phyloP scores from a whole-genome alignment of 129 eudicot species.

The Silybum marianum region DNA sequence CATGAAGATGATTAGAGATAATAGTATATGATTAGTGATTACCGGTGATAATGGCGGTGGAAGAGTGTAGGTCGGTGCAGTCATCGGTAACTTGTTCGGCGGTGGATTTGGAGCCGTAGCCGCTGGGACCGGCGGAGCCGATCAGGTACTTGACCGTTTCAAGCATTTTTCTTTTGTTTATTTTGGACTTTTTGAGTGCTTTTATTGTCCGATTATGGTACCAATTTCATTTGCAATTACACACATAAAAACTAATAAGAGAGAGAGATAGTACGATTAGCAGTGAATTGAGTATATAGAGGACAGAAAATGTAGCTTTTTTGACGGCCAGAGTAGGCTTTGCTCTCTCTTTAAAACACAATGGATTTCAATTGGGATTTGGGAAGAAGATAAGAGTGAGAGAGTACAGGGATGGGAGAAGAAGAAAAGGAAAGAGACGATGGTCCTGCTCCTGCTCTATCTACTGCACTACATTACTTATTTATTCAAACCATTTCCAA shows the following conservation, averaged over 20 bases:
- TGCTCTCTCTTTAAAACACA: neutral
- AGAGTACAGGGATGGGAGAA: conserved; percentile 1
- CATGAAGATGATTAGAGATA: conserved; percentile 11
- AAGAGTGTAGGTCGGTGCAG: conserved; percentile 42
- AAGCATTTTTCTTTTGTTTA: conserved; percentile 44
- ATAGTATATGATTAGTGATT: too few relatives aligned
- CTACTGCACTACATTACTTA: neutral
- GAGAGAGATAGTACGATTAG: conserved; percentile 15
- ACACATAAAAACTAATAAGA: neutral
- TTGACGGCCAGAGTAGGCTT: conserved; percentile 14
- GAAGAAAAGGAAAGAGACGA: neutral
- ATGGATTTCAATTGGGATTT: neutral
- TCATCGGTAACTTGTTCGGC: conserved; percentile 75
- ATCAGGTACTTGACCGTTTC: conserved; percentile 65
- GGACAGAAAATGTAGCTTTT: neutral
- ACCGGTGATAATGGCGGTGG: conserved; percentile 88
- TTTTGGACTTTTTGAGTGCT: neutral
- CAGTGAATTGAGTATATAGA: conserved; percentile 20
- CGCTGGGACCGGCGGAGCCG: conserved; percentile 87
- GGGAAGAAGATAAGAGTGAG: neutral
- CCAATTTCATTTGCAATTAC: neutral
- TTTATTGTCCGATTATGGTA: neutral
- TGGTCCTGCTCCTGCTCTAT: neutral
- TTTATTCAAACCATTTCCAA: too few relatives aligned
- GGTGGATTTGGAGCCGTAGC: conserved; percentile 91